Conservation (phyloP, 768 basidiomycete species). For the Lentinula sp. region DNA sequence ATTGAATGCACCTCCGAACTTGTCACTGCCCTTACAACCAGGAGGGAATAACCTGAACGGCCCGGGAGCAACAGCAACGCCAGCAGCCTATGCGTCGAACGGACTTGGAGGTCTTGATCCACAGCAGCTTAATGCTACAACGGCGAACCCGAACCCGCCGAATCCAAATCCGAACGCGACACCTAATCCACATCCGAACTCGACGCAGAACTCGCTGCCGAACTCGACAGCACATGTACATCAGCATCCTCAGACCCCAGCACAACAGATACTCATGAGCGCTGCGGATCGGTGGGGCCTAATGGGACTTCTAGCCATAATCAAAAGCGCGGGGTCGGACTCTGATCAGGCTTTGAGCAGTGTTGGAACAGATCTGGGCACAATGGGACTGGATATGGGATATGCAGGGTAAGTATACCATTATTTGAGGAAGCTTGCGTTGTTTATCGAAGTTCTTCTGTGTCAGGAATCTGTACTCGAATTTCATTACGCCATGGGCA, state of each 20-base stretch:
- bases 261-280: conserved; percentile 87
- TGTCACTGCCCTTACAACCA: background rate
- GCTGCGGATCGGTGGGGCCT: conserved; percentile 97
- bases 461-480: conserved; percentile 76
- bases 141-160: conserved; percentile 23
- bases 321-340: conserved; percentile 75
- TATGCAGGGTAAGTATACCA: conserved; percentile 61
- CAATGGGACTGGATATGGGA: conserved; percentile 87
- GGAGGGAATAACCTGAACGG: conserved; percentile 30
- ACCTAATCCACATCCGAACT: conserved; percentile 16
- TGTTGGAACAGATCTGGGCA: conserved; percentile 87
- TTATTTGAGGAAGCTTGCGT: background rate
- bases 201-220: conserved; percentile 20
- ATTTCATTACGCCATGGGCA: conserved; percentile 95
- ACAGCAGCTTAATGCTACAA: conserved; percentile 18
- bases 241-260: conserved; percentile 78
- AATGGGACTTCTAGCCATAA: conserved; percentile 76
- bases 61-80: conserved; percentile 28
- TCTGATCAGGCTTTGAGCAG: conserved; percentile 76
- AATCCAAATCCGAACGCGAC: conserved; percentile 29
- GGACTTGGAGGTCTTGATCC: conserved; percentile 20
- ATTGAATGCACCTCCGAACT: conserved; percentile 49
- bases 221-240: conserved; percentile 28
- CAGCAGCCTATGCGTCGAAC: conserved; percentile 9
- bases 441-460: background rate